Base-by-base conservation (phyloP, 2,329 filamentous ascomycete species). In the Ramichloridium luteum region DNA sequence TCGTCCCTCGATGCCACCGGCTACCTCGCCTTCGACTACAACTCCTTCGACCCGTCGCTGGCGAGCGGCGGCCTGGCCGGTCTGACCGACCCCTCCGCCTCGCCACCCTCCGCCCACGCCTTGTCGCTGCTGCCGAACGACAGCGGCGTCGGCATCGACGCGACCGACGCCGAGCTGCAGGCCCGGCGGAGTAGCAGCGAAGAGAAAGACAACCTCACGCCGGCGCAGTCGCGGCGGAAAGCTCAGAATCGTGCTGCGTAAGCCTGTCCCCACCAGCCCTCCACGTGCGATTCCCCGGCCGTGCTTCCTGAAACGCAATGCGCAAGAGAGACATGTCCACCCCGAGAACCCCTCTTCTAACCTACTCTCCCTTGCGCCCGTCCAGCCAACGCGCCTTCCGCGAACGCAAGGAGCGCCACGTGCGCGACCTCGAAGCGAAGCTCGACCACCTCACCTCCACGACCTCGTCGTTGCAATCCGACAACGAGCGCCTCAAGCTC, bases 341-440 rank as follows among this genome's bases (percentile, higher is more conserved):
- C n/a, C n/a, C n/a, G n/a, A n/a, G n/a, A n/a, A n/a, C n/a, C n/a
- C n/a, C n/a, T n/a, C n/a, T n/a, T n/a, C n/a, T n/a, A n/a, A n/a
- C n/a, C n/a, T n/a, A n/a, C n/a, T n/a, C n/a, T n/a, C n/a, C n/a
- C n/a, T n/a, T n/a, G n/a, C n/a, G n/a, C n/a, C n/a, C n/a, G 11
- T n/a, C 25, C 43, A 94, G 88, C 28, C 90, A 96, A 68, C 79
- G 88, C 47, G 88, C 90, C 17, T 96, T 96, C 57, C 83, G 88
- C 38, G 88, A 96, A 59, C 79, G 88, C 46, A 96, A 96, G 58
- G 88, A 96, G 56, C 79, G 77, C 36, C 86, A 93, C 51, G 85
- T 96, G 40, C 86, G 86, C 55, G 85, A 96, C 39, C 76, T 96
- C 14, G 86, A 96, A 59, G 72, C 75, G 35, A 90, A 93, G 55